Conservation (phyloP, 352 stramenopile genomes). For the Aphanomyces euteiches region DNA sequence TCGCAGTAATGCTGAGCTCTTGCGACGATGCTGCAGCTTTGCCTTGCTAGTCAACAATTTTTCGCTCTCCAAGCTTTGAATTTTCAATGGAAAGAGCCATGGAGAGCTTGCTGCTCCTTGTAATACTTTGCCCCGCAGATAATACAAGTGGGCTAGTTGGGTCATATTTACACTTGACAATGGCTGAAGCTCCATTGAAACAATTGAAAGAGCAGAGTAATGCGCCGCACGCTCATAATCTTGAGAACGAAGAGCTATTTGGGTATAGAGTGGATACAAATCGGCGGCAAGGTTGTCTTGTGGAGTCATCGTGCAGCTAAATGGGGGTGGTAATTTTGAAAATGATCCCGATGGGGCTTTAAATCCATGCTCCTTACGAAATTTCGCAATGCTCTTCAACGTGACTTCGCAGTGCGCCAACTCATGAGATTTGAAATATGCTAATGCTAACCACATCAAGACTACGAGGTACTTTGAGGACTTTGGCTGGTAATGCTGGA, state of each 20-base stretch:
- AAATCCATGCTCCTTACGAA: conserved; percentile 8
- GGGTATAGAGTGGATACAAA: conserved; percentile 17
- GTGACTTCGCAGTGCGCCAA: not conserved
- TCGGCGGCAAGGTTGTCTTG: not conserved
- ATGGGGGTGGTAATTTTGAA: not conserved
- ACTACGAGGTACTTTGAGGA: conserved; percentile 3
- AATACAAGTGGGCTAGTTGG: conserved; percentile 14
- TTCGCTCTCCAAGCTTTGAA: conserved; percentile 22
- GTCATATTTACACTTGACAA: not conserved
- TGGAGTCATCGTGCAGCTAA: not conserved
- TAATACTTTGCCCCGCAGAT: conserved; percentile 22
- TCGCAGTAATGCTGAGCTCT: conserved; percentile 6
- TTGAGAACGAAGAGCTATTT: not conserved
- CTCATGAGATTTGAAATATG: conserved; percentile 5
- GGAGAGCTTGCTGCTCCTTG: not conserved
- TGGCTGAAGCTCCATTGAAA: conserved; percentile 19
- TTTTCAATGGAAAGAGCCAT: conserved; percentile 25
- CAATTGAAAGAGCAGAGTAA: conserved; percentile 23
- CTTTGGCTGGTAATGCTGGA: not conserved
- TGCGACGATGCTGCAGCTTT: not conserved
- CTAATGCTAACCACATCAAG: conserved; percentile 15
- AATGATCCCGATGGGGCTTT: not conserved
- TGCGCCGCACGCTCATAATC: conserved; percentile 25
- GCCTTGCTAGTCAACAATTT: conserved; percentile 1
- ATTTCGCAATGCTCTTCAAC: not conserved